Conservation (phyloP, 2,329 filamentous ascomycete genomes). For the Colletotrichum sansevieriae region DNA sequence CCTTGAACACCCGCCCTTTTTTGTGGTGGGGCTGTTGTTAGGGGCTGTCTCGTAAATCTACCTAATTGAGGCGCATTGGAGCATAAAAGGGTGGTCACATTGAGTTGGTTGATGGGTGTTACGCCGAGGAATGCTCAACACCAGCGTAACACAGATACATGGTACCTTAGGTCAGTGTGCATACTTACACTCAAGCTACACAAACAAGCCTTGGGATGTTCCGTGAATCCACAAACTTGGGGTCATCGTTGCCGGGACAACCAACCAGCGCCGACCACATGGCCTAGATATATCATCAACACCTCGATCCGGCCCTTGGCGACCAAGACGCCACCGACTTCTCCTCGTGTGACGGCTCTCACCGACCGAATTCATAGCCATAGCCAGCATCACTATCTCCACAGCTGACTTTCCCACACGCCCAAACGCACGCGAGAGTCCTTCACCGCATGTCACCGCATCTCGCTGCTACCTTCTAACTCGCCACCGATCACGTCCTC, state of each 20-base stretch:
- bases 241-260: slow-evolving; percentile 39
- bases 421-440: neutral
- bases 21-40: too few relatives aligned
- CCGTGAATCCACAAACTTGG: slow-evolving; percentile 8
- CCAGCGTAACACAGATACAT: neutral
- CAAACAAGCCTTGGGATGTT: too few relatives aligned
- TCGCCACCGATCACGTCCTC: neutral
- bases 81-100: too few relatives aligned
- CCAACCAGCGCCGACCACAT: slow-evolving; percentile 37
- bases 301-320: slow-evolving; percentile 11
- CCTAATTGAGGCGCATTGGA: too few relatives aligned
- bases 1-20: too few relatives aligned
- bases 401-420: slow-evolving; percentile 12
- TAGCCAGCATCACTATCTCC: slow-evolving; percentile 32
- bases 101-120: too few relatives aligned
- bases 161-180: too few relatives aligned
- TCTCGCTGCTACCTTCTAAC: neutral
- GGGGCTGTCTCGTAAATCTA: too few relatives aligned
- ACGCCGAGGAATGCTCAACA: too few relatives aligned
- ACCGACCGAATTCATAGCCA: neutral
- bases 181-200: too few relatives aligned
- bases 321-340: neutral
- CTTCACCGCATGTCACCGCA: slow-evolving; percentile 23
- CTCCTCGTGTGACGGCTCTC: neutral
- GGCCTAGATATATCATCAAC: slow-evolving; percentile 35